Evolutionary conservation across 2,329 filamentous ascomycete species (phyloP), one percentile per base, ranked within the genome.

Genomic region (Scedosporium apiospermum): DNA sequence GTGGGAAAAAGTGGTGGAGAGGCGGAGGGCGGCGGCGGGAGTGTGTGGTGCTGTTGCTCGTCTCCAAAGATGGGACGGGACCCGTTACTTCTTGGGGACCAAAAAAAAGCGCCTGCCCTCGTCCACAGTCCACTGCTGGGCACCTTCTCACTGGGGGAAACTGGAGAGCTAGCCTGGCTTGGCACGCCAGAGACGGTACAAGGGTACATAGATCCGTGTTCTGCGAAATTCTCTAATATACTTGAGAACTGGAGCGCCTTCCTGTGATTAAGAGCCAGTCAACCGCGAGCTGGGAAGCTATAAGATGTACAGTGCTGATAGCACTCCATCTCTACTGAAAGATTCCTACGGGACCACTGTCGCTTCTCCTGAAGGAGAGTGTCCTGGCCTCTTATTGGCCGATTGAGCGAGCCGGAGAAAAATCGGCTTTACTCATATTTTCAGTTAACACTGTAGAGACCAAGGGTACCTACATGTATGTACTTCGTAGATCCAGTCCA

Each of bases 1-100:
- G n/a, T 51, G 12, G 51, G 46, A 34, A 62, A 62, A 62, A 18
- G 21, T 57, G 59, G 46, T 62, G 60, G 49, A 57, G 60, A 41
- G 51, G 60, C 58, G 53, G 41, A 58, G 44, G 30, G 53, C 38
- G 16, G 46, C n/a, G 21, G 51, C 51, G 46, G 27, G 38, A 41
- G 34, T 46, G 53, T 49, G 51, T 42, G 49, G 60, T 62, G 60
- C 60, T 62, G 18, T 23, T 55, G 18, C 51, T 55, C 21, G 12
- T 58, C 53, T 46, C 49, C 38, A n/a, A 57, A 62, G 60, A 62
- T 51, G 44, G 60, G 60, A 57, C 9, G 49, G 49, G 46, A 41
- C 60, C 46, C n/a, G 27, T 30, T 57, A n/a, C 34, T 41, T 58
- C 34, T 58, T 27, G 55, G 49, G 42, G 44, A 57, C 30, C 49